Conservation (phyloP, 1,284 basidiomycete species). For the Erythrobasidium hasegawianum region DNA sequence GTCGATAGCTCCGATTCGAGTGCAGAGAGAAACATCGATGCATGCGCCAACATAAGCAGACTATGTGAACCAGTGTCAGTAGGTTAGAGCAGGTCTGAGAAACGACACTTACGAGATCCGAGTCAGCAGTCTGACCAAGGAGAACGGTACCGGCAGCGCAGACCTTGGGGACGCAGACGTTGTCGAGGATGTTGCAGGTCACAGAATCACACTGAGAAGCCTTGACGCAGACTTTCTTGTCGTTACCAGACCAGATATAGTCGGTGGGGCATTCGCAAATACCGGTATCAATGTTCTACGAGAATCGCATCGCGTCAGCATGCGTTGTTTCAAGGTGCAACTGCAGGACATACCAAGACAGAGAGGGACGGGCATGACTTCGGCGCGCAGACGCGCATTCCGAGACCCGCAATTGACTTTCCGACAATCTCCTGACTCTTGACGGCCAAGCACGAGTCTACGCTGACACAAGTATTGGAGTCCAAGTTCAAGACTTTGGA, state of each 20-base stretch:
- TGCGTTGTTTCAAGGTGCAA: no score
- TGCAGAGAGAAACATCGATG: conserved; percentile 18
- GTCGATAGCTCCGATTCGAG: not conserved
- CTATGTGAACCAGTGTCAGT: no score
- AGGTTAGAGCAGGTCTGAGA: no score
- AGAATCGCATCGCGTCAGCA: no score
- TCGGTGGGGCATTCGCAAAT: conserved; percentile 23
- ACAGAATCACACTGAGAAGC: not conserved
- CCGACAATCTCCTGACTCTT: conserved; percentile 4
- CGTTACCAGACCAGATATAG: not conserved
- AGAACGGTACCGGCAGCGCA: conserved; percentile 14
- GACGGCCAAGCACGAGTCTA: conserved; percentile 22
- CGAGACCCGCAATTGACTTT: conserved; percentile 4
- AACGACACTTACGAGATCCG: not conserved
- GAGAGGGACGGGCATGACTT: conserved; percentile 11
- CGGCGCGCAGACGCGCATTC: conserved; percentile 9
- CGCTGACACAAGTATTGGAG: conserved; percentile 15
- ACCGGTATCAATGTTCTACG: conserved; percentile 5
- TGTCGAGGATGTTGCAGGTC: not conserved
- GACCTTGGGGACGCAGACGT: conserved; percentile 20
- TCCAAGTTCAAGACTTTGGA: conserved; percentile 16
- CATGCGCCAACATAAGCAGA: conserved; percentile 6
- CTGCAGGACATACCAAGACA: conserved; percentile 12
- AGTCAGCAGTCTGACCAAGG: conserved; percentile 3
- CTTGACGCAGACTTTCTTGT: conserved; percentile 20